Base-by-base conservation (phyloP, 768 basidiomycete genomes). In the Auriscalpium orientale region DNA sequence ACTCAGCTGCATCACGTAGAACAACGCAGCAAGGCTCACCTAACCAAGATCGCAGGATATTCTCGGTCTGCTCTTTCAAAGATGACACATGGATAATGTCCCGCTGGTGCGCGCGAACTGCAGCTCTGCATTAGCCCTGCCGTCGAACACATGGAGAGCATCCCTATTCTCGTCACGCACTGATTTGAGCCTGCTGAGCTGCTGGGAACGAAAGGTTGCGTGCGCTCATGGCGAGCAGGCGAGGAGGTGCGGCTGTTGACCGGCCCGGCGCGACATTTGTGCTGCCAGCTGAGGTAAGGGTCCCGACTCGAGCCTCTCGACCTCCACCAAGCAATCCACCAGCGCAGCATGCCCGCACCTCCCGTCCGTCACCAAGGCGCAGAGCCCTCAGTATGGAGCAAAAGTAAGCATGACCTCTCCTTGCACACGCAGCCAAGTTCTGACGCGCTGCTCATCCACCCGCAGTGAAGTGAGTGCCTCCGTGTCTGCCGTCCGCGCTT, bases 131-230 rank as follows among this genome's bases (percentile, higher is more conserved):
- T 62, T 55, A 61, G 59, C 44, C 56, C 49, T 37, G 48, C 56
- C 28, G 28, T 4, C 28, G 28, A 28, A 28, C 28, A 7, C 28
- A 28, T 28, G 28, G 28, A 45, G 50, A 9, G n/a, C 34, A 54
- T 13, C 10, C 46, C 53, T 15, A n/a, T 21, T 46, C 7, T 16
- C 33, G 46, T 28, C n/a, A 76, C 89, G 51, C 60, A 92, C 91
- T 87, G 58, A 90, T 92, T 71, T 92, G 91, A 38, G 91, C 89
- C 64, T 93, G 91, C 63, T 85, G 85, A 49, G 91, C 89, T 3
- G 62, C 71, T 56, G 91, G 91, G 66, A 92, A 89, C 6, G 78
- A n/a, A 35, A 38, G n/a, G 7, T 16, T 51, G 13, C 35, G 50
- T 9, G 18, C 36, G 12, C 34, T 16, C 20, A 10, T 11, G 9